Base-by-base conservation (phyloP, 306 rosid genomes). In the Acmispon strigosus region DNA sequence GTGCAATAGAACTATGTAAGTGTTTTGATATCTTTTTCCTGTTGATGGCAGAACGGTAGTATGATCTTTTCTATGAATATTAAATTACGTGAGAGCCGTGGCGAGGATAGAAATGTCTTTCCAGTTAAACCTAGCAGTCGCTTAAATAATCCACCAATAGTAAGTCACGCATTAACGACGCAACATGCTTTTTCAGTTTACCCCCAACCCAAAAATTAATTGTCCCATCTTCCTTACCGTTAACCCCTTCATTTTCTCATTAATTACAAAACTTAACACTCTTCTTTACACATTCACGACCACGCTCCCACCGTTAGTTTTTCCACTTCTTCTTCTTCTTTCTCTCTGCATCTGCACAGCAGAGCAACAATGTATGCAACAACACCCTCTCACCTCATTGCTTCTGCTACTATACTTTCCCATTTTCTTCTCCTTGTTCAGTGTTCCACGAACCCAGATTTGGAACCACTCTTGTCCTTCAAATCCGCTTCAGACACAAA, bases 401-500 rank as follows among this genome's bases (percentile, higher is more conserved):
- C 54, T 2, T 19, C 29, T 80, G 10, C 77, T 75, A 0, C 77
- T 77, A 0, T 34, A 1, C 8, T 57, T 53, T 49, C 55, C 9
- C 82, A 66, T 47, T 75, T 32, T 1, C 41, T 71, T 24, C 45
- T 69, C 43, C 15, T 14, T 4, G 60, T 75, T 51, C 62, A 58
- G 10, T 69, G 81, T 15, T 78, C 61, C 36, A 1, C 29, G 0
- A 70, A 78, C 88, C 76, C 84, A 16, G 98, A 94, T 74, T 54
- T 75, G 5, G 57, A 80, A 17, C 67, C 95, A 52, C 75, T 94
- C 1, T 1, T 89, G 67, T 74, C 92, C 3, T 94, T 94, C 89
- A 94, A 84, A 77, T 57, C 82, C 7, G 47, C 72, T 73, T 84
- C 96, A 0, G 98, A 90, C 80, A 4, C 82, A 1, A 79, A 82